A percentile compares a stretch with the other conserved stretches of the same genome.
Conservation (phyloP, 164 flowering plant genomes). For the Berberis vulgaris region DNA sequence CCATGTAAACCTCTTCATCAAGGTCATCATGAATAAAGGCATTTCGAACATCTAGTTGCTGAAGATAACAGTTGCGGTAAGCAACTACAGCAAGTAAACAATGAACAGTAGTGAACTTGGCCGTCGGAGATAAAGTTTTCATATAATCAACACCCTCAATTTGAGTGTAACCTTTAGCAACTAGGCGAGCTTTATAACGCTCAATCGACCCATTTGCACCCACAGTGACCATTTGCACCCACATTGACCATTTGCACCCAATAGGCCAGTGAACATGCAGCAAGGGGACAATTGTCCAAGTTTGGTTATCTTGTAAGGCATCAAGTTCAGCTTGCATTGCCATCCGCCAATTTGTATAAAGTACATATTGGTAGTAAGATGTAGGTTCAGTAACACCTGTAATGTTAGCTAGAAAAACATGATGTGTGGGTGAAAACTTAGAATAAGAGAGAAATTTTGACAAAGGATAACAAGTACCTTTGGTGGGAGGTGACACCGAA, state of each 20-base stretch:
- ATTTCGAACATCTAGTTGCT: slow-evolving; percentile 1
- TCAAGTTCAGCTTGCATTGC: no score
- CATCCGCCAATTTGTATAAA: no score
- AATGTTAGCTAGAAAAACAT: no score
- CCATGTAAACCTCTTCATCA: slow-evolving; percentile 2
- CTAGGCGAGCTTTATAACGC: neutral
- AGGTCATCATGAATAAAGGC: slow-evolving; percentile 1
- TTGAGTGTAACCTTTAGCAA: neutral
- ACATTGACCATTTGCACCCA: neutral
- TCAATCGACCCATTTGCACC: neutral
- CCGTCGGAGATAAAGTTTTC: neutral
- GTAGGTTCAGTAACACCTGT: no score
- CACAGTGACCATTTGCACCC: neutral
- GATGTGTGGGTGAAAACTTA: no score
- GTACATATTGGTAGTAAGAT: no score
- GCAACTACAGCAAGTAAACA: slow-evolving; percentile 2
- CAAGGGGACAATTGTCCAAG: neutral
- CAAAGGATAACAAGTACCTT: no score
- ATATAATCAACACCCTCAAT: neutral
- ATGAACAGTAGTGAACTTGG: slow-evolving; percentile 1
- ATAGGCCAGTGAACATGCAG: neutral
- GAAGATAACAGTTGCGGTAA: neutral
- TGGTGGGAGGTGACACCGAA: no score
- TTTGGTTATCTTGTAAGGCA: no score
- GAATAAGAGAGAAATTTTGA: no score